Conservation (phyloP, 2,329 filamentous ascomycete species). For the Pseudofabraea citricarpa region DNA sequence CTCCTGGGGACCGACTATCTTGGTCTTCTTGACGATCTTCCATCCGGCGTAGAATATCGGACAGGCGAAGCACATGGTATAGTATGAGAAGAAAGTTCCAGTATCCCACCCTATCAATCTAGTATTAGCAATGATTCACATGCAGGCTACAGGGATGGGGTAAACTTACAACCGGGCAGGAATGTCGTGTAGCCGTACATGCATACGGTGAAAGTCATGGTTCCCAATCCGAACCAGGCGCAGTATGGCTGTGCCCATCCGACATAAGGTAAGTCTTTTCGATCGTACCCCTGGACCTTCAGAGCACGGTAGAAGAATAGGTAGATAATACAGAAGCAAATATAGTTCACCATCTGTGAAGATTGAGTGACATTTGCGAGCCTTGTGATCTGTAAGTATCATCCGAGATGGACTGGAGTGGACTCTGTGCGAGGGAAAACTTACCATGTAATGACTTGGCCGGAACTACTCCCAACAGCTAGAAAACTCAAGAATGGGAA, state of each 20-base stretch:
- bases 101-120: slow-evolving; percentile 61
- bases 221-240: slow-evolving; percentile 51
- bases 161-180: slow-evolving; percentile 41
- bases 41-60: slow-evolving; percentile 58
- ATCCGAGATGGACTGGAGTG: not conserved
- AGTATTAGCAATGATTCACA: slow-evolving; percentile 53
- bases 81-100: slow-evolving; percentile 71
- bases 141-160: not conserved
- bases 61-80: slow-evolving; percentile 63
- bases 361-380: slow-evolving; percentile 24
- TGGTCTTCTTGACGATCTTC: slow-evolving; percentile 63
- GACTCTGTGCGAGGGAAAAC: not conserved
- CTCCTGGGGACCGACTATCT: slow-evolving; percentile 26
- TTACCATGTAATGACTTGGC: slow-evolving; percentile 4
- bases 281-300: slow-evolving; percentile 43
- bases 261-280: slow-evolving; percentile 52
- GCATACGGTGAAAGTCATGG: slow-evolving; percentile 53
- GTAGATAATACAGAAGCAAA: slow-evolving; percentile 53
- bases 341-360: slow-evolving; percentile 40
- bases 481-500: slow-evolving; percentile 51
- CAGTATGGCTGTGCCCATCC: slow-evolving; percentile 51
- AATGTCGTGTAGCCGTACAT: slow-evolving; percentile 57
- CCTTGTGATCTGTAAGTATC: slow-evolving; percentile 29
- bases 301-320: slow-evolving; percentile 51
- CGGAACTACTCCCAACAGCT: slow-evolving; percentile 28